Percentiles rank a stretch among this genome's conserved stretches.
These are phyloP conservation scores for Globisporangium spinosum DNA, from an alignment of 352 stramenopile species.

Conservation along the genomic window DNA sequence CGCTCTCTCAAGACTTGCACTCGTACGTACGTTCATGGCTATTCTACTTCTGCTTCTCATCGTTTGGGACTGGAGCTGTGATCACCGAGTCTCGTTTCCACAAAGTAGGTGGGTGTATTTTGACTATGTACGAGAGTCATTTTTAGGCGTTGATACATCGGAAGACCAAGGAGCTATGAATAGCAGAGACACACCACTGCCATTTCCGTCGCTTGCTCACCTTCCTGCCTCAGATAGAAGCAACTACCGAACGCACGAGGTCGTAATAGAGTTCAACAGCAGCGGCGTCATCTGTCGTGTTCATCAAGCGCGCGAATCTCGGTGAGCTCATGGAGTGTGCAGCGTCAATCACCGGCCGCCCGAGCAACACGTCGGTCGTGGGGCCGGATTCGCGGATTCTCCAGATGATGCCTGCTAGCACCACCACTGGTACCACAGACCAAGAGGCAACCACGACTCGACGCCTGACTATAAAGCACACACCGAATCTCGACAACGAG, in stretches of 20 bases:
- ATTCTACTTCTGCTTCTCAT: neutral
- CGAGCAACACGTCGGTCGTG: conserved; percentile 3
- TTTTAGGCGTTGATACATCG: neutral
- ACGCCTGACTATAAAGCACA: conserved; percentile 28
- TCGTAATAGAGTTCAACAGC: neutral
- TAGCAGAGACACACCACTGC: neutral
- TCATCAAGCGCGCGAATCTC: neutral
- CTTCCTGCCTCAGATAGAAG: neutral
- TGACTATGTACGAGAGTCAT: neutral
- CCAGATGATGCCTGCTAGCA: conserved; percentile 1
- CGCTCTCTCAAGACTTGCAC: neutral
- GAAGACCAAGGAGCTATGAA: neutral
- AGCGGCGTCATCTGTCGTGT: neutral
- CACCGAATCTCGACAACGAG: conserved; percentile 25
- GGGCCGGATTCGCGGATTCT: conserved; percentile 6
- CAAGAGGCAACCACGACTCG: conserved; percentile 3
- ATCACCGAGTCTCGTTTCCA: neutral
- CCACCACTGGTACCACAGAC: neutral
- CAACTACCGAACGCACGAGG: neutral
- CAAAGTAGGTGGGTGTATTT: neutral
- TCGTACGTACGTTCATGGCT: neutral
- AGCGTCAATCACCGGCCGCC: conserved; percentile 19
- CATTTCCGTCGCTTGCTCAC: neutral
- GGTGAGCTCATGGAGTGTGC: conserved; percentile 24
- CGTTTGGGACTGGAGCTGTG: neutral